phyloP scores from a whole-genome alignment of 441 rosid genomes.

The Jatropha podagrica region DNA sequence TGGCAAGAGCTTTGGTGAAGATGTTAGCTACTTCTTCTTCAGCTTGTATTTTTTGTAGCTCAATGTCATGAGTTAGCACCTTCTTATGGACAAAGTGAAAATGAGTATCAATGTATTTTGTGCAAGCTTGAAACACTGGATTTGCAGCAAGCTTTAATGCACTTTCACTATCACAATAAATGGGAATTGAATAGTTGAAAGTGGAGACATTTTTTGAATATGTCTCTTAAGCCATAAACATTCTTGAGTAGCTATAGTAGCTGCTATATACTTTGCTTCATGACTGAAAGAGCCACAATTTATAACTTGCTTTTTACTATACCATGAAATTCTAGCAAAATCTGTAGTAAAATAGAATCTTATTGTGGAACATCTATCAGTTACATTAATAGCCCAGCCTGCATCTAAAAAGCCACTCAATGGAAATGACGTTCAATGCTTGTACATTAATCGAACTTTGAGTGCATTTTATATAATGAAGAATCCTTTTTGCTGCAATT shows the following conservation, averaged over 20 bases:
- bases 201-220: background rate
- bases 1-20: background rate
- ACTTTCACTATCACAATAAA: background rate
- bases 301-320: background rate
- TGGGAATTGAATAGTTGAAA: background rate
- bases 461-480: background rate
- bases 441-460: background rate
- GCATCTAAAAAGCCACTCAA: conserved; percentile 8
- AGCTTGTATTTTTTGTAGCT: background rate
- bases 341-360: conserved; percentile 1
- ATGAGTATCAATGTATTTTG: background rate
- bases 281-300: background rate
- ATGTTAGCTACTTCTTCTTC: background rate
- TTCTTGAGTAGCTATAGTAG: background rate
- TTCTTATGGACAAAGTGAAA: background rate
- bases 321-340: background rate
- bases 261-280: background rate
- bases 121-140: background rate
- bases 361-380: background rate
- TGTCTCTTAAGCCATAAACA: background rate
- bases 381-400: background rate
- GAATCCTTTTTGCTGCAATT: background rate
- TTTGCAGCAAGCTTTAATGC: background rate
- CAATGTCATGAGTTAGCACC: background rate
- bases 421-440: background rate